Evolutionary conservation across 1,284 basidiomycete species (phyloP).

Genomic region (Ceratobasidium sp.): DNA sequence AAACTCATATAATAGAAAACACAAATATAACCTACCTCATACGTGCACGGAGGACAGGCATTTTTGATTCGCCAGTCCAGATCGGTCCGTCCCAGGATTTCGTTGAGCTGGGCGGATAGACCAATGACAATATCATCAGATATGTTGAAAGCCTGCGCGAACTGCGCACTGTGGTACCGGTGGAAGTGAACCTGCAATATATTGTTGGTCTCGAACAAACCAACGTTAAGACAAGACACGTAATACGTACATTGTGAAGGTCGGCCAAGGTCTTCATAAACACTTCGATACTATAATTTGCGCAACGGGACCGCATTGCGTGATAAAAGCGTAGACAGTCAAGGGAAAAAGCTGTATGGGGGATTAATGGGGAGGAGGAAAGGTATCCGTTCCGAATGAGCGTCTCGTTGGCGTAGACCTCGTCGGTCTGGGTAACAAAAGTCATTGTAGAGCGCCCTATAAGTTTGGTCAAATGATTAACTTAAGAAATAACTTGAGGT

Average conservation of each 20-base stretch:
- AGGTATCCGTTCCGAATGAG: background rate
- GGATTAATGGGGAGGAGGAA: background rate
- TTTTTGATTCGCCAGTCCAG: conserved; percentile 48
- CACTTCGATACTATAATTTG: background rate
- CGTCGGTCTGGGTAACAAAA: background rate
- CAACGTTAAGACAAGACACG: background rate
- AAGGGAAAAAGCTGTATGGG: background rate
- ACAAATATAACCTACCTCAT: conserved; percentile 45
- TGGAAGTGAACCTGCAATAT: background rate
- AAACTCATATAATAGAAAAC: too few species aligned
- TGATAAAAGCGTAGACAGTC: background rate
- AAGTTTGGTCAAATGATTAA: too few species aligned
- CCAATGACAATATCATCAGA: background rate
- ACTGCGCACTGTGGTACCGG: background rate
- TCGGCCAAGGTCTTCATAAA: background rate
- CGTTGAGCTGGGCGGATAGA: background rate
- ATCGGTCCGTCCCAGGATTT: conserved; percentile 20
- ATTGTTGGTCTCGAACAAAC: background rate
- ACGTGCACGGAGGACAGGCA: conserved; percentile 55
- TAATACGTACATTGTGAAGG: conserved; percentile 33
- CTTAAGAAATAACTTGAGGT: too few species aligned
- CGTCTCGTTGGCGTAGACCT: background rate
- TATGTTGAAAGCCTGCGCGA: background rate
- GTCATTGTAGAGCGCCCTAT: background rate
- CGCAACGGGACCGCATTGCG: background rate